Conservation (phyloP, 1,284 basidiomycete genomes). For the Grifola frondosa region DNA sequence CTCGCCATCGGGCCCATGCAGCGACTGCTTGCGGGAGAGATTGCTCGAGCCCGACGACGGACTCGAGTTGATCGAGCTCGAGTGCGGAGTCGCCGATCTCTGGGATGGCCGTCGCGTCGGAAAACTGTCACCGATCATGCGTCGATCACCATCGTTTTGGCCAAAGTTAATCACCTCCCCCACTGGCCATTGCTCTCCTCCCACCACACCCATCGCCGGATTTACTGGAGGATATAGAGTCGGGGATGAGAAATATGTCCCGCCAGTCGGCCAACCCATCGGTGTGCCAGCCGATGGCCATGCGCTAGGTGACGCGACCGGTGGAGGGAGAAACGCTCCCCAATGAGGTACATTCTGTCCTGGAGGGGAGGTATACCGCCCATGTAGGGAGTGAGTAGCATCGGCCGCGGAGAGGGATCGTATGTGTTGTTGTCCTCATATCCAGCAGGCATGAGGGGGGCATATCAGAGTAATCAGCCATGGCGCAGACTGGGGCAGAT, state of each 20-base stretch:
- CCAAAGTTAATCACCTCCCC: too few relatives aligned
- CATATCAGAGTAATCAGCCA: slow-evolving; percentile 12
- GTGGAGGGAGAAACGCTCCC: not conserved
- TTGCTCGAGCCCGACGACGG: slow-evolving; percentile 11
- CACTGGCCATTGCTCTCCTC: too few relatives aligned
- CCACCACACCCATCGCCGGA: too few relatives aligned
- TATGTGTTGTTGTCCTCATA: not conserved
- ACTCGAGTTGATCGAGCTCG: slow-evolving; percentile 18
- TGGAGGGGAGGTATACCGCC: too few relatives aligned
- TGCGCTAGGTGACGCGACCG: too few relatives aligned
- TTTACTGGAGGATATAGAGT: too few relatives aligned
- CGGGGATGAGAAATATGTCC: too few relatives aligned
- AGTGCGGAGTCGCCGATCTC: slow-evolving; percentile 17
- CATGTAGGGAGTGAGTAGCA: slow-evolving; percentile 5
- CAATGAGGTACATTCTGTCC: slow-evolving; percentile 1
- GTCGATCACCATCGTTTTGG: too few relatives aligned
- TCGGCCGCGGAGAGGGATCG: slow-evolving; percentile 2
- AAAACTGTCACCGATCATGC: slow-evolving; percentile 1
- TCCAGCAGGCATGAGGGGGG: not conserved
- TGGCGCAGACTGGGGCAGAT: too few relatives aligned
- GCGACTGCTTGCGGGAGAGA: slow-evolving; percentile 20
- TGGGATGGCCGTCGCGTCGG: not conserved
- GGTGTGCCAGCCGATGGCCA: slow-evolving; percentile 6
- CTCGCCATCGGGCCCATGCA: slow-evolving; percentile 21
- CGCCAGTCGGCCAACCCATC: slow-evolving; percentile 7